Percentiles rank a stretch among this genome's conserved stretches.
These are phyloP conservation scores for Wickerhamiella spandovensis DNA, from an alignment of 805 yeast species.

Conservation along the genomic window DNA sequence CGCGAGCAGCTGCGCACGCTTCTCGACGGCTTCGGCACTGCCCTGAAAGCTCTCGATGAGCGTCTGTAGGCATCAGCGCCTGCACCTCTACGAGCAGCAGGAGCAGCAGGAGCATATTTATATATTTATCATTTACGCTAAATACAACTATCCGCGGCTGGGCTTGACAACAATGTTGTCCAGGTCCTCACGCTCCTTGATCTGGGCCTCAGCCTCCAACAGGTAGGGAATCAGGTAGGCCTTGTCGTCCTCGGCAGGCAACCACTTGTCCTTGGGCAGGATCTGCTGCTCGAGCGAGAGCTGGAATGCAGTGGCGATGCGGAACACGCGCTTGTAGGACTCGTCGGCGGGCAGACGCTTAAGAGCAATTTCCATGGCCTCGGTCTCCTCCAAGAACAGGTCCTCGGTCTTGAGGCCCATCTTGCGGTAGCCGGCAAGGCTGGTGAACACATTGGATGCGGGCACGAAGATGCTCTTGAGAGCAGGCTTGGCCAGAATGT, in stretches of 20 bases:
- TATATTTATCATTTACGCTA: not conserved
- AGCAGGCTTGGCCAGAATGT: constrained; percentile 65
- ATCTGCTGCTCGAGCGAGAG: constrained; percentile 69
- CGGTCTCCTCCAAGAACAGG: constrained; percentile 75
- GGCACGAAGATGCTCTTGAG: constrained; percentile 70
- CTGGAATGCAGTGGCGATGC: constrained; percentile 89
- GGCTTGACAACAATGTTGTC: constrained; percentile 51
- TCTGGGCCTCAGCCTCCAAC: constrained; percentile 89
- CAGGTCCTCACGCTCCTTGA: constrained; percentile 72
- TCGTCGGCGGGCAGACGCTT: constrained; percentile 75
- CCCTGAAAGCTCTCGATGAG: constrained; percentile 6
- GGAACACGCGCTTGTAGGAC: constrained; percentile 80
- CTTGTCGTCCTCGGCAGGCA: constrained; percentile 53
- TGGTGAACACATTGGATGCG: constrained; percentile 57
- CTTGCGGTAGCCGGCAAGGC: constrained; percentile 84
- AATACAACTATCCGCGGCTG: constrained; percentile 8
- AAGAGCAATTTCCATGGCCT: constrained; percentile 74
- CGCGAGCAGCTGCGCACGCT: constrained; percentile 23
- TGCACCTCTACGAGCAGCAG: not conserved
- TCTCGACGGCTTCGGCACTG: constrained; percentile 20
- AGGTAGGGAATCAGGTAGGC: constrained; percentile 72
- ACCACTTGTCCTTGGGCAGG: constrained; percentile 66
- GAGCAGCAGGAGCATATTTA: not conserved
- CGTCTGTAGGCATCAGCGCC: not conserved
- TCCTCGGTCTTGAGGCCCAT: constrained; percentile 86